Evolutionary conservation across 805 yeast genomes (phyloP).

Genomic region (Yarrowia sp.): DNA sequence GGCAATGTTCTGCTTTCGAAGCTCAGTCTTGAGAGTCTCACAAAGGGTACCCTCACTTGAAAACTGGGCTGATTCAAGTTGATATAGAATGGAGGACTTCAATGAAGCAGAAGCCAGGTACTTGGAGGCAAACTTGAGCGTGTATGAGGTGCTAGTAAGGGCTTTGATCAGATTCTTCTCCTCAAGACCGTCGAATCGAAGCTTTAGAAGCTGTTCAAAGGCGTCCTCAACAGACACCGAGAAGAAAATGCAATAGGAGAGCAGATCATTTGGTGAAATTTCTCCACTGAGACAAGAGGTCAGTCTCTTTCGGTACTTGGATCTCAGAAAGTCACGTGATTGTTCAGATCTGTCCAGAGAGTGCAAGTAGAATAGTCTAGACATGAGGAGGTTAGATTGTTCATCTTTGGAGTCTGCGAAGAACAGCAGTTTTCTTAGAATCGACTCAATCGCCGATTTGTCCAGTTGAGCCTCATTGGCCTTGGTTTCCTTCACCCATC

Average conservation of each 20-base stretch:
- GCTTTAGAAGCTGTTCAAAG: slow-evolving; percentile 12
- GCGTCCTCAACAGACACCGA: slow-evolving; percentile 13
- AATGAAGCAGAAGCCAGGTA: slow-evolving; percentile 11
- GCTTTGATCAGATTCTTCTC: neutral
- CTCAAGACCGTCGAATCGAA: slow-evolving; percentile 10
- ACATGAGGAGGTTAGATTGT: slow-evolving; percentile 25
- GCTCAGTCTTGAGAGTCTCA: slow-evolving; percentile 15
- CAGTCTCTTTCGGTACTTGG: slow-evolving; percentile 8
- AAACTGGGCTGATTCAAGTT: slow-evolving; percentile 29
- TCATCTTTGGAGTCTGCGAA: slow-evolving; percentile 14
- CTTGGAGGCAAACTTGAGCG: slow-evolving; percentile 22
- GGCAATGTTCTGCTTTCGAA: slow-evolving; percentile 11
- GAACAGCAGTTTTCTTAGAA: slow-evolving; percentile 17
- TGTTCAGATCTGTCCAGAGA: slow-evolving; percentile 1
- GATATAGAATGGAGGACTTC: slow-evolving; percentile 25
- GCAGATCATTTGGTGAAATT: slow-evolving; percentile 11
- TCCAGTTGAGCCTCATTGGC: slow-evolving; percentile 3
- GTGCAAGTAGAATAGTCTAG: slow-evolving; percentile 13
- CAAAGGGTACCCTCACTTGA: slow-evolving; percentile 18
- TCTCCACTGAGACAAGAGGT: neutral
- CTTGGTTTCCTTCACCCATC: slow-evolving; percentile 18
- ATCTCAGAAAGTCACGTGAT: slow-evolving; percentile 11
- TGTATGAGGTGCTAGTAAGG: slow-evolving; percentile 6
- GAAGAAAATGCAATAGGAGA: slow-evolving; percentile 24
- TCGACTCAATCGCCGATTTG: slow-evolving; percentile 20